Base-by-base conservation (phyloP, 164 flowering plant species). In the Chimonanthus salicifolius region DNA sequence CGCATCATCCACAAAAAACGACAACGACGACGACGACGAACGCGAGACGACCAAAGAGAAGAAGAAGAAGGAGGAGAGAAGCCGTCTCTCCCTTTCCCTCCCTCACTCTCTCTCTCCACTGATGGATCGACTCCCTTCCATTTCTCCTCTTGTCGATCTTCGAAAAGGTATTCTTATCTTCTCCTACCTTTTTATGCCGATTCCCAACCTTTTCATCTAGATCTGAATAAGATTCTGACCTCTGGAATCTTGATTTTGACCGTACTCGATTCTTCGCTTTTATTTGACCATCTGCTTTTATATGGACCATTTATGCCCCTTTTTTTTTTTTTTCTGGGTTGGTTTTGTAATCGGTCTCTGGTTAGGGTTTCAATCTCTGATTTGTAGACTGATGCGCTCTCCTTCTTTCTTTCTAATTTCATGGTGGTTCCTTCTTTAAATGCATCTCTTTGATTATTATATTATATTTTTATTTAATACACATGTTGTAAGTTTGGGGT, bases 111-210 rank as follows among this genome's bases (percentile, higher is more conserved):
- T 21, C 16, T 49, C 48, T n/a, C 44, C 74, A 15, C 9, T 48
- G 33, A 79, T 79, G 81, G 76, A 76, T 76, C 68, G 67, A 21
- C 76, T 76, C 45, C 68, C 65, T 70, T 73, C 72, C 63, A 50
- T 79, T 66, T 72, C 75, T 43, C 69, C 74, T 47, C 49, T 71
- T 47, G 62, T 76, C 76, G 73, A 78, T 60, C 76, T 76, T 60
- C 81, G 78, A 0, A 79, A 79, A 76, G 81, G 81, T 79, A 70
- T n/a, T 54, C 15, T 48, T 47, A 16, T 20, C 5, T 3, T 58
- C 43, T 67, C 16, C 10, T 9, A 8, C 49, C 13, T 8, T 21
- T 69, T 62, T 15, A 10, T 18, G 33, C 2, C 13, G 60, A 2
- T n/a, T 11, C 8, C 33, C 62, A 33, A 33, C 21, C 44, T 20